phyloP scores from a whole-genome alignment of 768 basidiomycete species.

The Agaricus sinodeliciosus region DNA sequence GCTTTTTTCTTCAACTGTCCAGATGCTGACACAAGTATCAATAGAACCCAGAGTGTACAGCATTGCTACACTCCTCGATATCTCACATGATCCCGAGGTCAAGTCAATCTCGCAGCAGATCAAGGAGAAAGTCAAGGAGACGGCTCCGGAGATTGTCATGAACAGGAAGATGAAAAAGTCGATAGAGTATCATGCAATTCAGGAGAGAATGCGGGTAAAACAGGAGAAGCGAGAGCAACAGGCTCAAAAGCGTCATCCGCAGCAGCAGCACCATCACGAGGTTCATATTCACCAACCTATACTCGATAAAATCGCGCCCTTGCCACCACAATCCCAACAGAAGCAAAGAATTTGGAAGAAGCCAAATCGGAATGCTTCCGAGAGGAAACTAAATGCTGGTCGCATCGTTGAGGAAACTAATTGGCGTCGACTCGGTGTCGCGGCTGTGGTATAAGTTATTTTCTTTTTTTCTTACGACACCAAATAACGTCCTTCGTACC shows the following conservation, averaged over 20 bases:
- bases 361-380: background rate
- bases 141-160: slow-evolving; percentile 24
- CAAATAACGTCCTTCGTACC: too few relatives aligned
- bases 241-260: background rate
- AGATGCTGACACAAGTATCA: background rate
- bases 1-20: background rate
- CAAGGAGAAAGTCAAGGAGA: slow-evolving; percentile 6
- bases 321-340: background rate
- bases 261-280: background rate
- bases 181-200: slow-evolving; percentile 16
- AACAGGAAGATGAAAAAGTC: slow-evolving; percentile 26
- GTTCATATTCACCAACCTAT: background rate
- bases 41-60: slow-evolving; percentile 3
- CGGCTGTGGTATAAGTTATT: background rate
- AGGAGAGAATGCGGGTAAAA: slow-evolving; percentile 7
- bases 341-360: background rate
- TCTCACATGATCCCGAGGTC: slow-evolving; percentile 7
- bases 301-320: background rate
- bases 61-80: slow-evolving; percentile 3
- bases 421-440: slow-evolving; percentile 5
- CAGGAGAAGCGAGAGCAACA: background rate
- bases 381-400: background rate
- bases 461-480: background rate
- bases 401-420: background rate
- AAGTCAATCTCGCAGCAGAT: background rate